phyloP scores from a whole-genome alignment of 371 early-diverging fungal genomes.

The Rhizomucor pusillus region DNA sequence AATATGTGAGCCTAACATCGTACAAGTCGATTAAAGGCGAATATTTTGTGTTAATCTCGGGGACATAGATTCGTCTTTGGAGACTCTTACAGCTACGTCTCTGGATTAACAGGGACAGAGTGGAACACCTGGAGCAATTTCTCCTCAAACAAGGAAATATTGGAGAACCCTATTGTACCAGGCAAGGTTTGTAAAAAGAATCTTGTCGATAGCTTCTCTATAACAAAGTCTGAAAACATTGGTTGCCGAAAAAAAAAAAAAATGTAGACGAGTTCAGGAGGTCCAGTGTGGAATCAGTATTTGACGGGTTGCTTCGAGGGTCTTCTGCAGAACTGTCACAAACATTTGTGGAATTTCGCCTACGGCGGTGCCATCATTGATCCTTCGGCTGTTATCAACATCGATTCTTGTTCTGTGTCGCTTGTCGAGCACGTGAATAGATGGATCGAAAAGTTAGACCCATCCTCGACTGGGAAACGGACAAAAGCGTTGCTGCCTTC shows the following conservation, averaged over 20 bases:
- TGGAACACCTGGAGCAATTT: background rate
- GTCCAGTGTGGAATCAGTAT: slow-evolving; percentile 6
- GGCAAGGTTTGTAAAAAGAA: background rate
- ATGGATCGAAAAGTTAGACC: background rate
- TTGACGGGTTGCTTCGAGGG: slow-evolving; percentile 2
- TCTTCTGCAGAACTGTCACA: background rate
- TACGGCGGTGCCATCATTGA: slow-evolving; percentile 4
- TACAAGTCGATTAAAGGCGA: background rate
- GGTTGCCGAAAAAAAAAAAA: background rate
- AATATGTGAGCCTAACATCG: background rate
- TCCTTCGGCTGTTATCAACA: slow-evolving; percentile 2
- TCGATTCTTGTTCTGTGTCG: background rate
- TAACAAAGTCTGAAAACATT: too few relatives aligned
- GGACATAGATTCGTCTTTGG: background rate
- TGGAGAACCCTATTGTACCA: background rate
- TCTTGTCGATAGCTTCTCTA: too few relatives aligned
- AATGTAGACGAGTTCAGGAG: background rate
- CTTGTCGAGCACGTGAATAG: slow-evolving; percentile 1
- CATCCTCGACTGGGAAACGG: background rate
- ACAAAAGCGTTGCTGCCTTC: background rate
- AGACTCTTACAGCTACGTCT: background rate
- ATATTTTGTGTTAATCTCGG: background rate
- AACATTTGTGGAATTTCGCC: slow-evolving; percentile 2
- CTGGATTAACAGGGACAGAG: background rate
- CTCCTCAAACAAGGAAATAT: background rate